phyloP scores from a whole-genome alignment of 345 rosid genomes.

The Corymbia maculata region DNA sequence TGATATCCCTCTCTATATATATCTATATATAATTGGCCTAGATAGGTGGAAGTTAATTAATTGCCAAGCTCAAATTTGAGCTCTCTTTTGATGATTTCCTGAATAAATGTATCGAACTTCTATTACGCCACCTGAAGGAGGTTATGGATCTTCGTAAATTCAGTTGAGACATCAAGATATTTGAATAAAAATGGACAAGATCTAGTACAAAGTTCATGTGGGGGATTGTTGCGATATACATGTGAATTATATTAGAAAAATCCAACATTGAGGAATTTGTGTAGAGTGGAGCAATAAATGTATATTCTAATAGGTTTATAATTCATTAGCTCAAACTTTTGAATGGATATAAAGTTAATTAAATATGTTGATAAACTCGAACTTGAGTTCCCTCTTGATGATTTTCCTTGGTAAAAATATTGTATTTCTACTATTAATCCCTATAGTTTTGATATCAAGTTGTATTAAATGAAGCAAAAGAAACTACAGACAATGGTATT shows the following conservation, averaged over 20 bases:
- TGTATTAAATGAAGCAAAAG: neutral
- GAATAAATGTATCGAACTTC: too few relatives aligned
- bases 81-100: too few relatives aligned
- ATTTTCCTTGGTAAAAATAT: neutral
- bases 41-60: too few relatives aligned
- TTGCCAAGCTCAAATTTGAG: too few relatives aligned
- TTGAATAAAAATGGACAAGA: neutral
- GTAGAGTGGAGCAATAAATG: neutral
- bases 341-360: too few relatives aligned
- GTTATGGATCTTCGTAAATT: too few relatives aligned
- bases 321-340: neutral
- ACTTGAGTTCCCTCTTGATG: neutral
- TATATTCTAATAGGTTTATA: neutral
- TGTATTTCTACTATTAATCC: neutral
- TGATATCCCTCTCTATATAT: too few relatives aligned
- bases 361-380: neutral
- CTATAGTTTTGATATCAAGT: neutral
- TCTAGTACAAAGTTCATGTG: accelerated
- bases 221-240: accelerated
- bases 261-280: neutral
- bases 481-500: neutral
- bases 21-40: too few relatives aligned
- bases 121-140: too few relatives aligned
- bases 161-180: neutral
- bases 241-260: neutral